A percentile compares a stretch with the other conserved stretches of the same genome.
phyloP scores from a whole-genome alignment of 192 early-diverging fungal species.

The Umbelopsis sp. region DNA sequence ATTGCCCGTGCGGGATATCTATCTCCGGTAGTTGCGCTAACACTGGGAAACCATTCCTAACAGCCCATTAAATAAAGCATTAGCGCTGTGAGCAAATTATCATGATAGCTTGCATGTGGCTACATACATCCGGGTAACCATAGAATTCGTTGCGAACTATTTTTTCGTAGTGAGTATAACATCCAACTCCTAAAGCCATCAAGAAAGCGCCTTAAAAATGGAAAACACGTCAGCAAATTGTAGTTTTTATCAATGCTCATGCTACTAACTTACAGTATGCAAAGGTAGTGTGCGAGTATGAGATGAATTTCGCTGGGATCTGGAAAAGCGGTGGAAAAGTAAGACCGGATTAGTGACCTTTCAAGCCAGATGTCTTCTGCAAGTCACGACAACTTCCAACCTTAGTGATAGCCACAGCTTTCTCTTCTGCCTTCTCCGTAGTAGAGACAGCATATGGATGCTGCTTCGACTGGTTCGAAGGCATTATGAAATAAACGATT shows the following conservation, averaged over 20 bases:
- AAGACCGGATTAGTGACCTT: not conserved
- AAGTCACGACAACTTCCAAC: not conserved
- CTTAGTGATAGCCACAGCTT: conserved; percentile 23
- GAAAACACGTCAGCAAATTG: conserved; percentile 2
- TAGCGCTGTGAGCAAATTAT: not conserved
- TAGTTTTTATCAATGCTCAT: not conserved
- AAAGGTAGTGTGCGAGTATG: conserved; percentile 38
- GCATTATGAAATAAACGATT: not conserved
- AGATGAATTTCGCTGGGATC: conserved; percentile 34
- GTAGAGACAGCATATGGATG: conserved; percentile 18
- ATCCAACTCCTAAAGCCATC: conserved; percentile 65
- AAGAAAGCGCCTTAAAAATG: conserved; percentile 63
- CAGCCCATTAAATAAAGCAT: conserved; percentile 14
- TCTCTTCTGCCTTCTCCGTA: not conserved
- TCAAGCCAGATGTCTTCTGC: not conserved
- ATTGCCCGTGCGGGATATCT: conserved; percentile 74
- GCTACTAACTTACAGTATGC: conserved; percentile 34
- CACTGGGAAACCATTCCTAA: conserved; percentile 81
- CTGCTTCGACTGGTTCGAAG: conserved; percentile 18
- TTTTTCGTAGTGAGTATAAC: conserved; percentile 78
- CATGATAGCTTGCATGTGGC: not conserved
- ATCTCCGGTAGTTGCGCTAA: conserved; percentile 81
- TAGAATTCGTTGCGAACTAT: conserved; percentile 79
- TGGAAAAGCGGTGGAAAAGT: not conserved
- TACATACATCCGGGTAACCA: conserved; percentile 71